phyloP scores from a whole-genome alignment of 345 rosid species.

The Hypericum androsaemum region DNA sequence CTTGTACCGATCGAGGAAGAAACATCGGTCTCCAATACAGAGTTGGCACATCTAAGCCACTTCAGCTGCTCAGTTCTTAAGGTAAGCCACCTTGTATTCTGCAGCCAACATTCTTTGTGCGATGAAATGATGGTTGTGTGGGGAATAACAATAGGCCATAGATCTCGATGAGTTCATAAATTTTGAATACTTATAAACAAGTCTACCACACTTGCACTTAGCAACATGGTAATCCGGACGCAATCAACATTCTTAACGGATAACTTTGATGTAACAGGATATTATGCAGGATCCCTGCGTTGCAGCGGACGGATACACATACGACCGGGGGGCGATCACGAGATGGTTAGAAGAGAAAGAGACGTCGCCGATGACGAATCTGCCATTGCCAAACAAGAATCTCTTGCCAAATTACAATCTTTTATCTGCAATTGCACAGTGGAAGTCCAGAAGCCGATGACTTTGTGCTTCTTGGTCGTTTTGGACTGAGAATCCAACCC shows the following conservation, averaged over 20 bases:
- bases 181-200: too few relatives aligned
- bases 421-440: slow-evolving; percentile 50
- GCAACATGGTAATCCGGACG: too few relatives aligned
- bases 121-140: too few relatives aligned
- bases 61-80: slow-evolving; percentile 71
- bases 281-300: slow-evolving; percentile 75
- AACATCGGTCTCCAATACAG: slow-evolving; percentile 11
- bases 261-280: too few relatives aligned
- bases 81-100: slow-evolving; percentile 29
- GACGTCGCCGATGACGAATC: slow-evolving; percentile 58
- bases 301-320: slow-evolving; percentile 82
- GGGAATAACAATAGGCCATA: too few relatives aligned
- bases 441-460: slow-evolving; percentile 41
- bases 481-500: too few relatives aligned
- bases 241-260: too few relatives aligned
- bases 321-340: slow-evolving; percentile 63
- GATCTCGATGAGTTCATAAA: too few relatives aligned
- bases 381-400: slow-evolving; percentile 34
- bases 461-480: not conserved
- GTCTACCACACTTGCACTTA: too few relatives aligned
- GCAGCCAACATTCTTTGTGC: too few relatives aligned
- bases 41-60: slow-evolving; percentile 40
- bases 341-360: slow-evolving; percentile 52
- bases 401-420: slow-evolving; percentile 62
- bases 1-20: not conserved